Percentiles rank a stretch among this genome's conserved stretches.
Evolutionary conservation across 805 yeast genomes (phyloP).

Genomic region (Candida ficus): DNA sequence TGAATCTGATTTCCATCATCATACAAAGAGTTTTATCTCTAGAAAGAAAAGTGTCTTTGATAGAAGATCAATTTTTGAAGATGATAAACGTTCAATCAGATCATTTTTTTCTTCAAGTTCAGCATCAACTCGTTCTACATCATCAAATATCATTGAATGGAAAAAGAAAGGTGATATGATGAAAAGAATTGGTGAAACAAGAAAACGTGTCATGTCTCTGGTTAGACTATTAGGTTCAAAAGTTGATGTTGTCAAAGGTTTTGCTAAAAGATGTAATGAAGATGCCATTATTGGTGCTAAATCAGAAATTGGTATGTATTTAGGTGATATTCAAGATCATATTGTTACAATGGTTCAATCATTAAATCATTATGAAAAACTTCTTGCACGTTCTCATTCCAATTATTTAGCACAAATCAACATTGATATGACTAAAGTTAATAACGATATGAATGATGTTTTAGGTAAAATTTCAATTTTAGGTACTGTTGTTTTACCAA

Average conservation of each 20-base stretch:
- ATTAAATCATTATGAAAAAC: slow-evolving; percentile 88
- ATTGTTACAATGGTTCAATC: slow-evolving; percentile 94
- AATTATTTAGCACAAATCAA: slow-evolving; percentile 95
- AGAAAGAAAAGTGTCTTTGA: slow-evolving; percentile 14
- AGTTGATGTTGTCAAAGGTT: slow-evolving; percentile 97
- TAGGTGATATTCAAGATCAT: slow-evolving; percentile 14
- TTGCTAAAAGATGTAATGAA: slow-evolving; percentile 85
- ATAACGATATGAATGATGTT: slow-evolving; percentile 95
- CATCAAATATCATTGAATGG: slow-evolving; percentile 61
- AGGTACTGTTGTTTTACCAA: slow-evolving; percentile 93
- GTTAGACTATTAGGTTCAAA: slow-evolving; percentile 80
- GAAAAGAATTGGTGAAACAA: slow-evolving; percentile 89
- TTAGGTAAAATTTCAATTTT: slow-evolving; percentile 87
- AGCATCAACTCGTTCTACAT: slow-evolving; percentile 28
- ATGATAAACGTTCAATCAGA: slow-evolving; percentile 19
- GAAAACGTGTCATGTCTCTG: slow-evolving; percentile 90
- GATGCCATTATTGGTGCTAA: slow-evolving; percentile 70
- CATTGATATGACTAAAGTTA: slow-evolving; percentile 95
- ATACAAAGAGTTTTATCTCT: slow-evolving; percentile 3
- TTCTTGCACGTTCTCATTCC: slow-evolving; percentile 91
- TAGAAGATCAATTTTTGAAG: slow-evolving; percentile 14
- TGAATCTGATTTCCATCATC: slow-evolving; percentile 9
- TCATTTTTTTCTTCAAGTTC: slow-evolving; percentile 25
- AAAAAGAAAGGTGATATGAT: slow-evolving; percentile 91
- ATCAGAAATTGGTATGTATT: slow-evolving; percentile 58